Base-by-base conservation (phyloP, 176 grass and related monocot genomes). In the Lolium perenne region DNA sequence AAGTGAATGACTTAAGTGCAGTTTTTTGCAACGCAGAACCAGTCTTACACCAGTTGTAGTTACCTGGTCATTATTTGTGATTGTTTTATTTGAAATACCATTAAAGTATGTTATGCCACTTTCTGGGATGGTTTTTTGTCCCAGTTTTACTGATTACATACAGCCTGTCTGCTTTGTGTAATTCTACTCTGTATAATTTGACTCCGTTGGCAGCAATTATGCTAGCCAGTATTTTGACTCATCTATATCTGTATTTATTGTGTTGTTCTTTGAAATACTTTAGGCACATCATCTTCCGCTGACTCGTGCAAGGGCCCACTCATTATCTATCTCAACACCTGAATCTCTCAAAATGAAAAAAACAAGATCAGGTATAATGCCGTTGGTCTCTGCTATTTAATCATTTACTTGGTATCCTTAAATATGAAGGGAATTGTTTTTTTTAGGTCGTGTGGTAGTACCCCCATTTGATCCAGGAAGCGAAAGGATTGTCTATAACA, bases 391-490 rank as follows among this genome's bases (percentile, higher is more conserved):
- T 87, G 26, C 60, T 61, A 43, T 20, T 80, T 79, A 80, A 69
- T 45, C 51, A 79, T 80, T n/a, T 84, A 74, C 55, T 50, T 23
- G 23, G 74, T 58, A 6, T 25, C 17, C 23, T 81, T 74, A 15
- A 82, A 61, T 60, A 80, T 60, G n/a, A 84, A 75, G 15, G 49
- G 2, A 78, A 68, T 57, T 58, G 71, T 17, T 20, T 40, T 40
- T 84, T 75, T 41, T 85, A 87, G 81, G 89, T 61, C 89, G 89
- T 20, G 26, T 91, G 53, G 11, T 84, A 17, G 81, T 91, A 21
- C 89, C 89, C 15, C 0, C 2, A 15, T 51, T 91, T 59, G 59
- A 87, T 80, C 1, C 4, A 22, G 80, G 75, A 22, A 76, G 40
- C 16, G 81, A 87, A 76, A 75, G 20, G 20, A 84, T 91, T 80